Evolutionary conservation across 2,329 filamentous ascomycete species (phyloP), one percentile per base, ranked within the genome.

Genomic region (Lachnum nothofagi): DNA sequence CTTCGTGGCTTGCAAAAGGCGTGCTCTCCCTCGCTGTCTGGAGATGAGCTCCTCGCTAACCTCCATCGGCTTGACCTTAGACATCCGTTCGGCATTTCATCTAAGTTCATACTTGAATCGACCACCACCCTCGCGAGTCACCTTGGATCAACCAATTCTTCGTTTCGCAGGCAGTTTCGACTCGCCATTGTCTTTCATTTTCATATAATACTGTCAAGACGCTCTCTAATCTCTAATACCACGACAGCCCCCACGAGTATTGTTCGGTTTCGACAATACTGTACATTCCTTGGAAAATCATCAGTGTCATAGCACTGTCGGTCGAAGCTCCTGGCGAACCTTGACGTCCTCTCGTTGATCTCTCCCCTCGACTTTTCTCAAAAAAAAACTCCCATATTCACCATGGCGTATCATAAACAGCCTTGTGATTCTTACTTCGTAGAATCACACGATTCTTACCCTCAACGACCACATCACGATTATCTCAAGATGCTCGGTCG

Each of bases 401-500:
- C 52, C 44, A 67, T 66, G 60, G 57, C 59, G 25, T 60, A 59
- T 51, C 54, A 53, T 16, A 51, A 47, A 66, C 80, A 82, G 59
- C 78, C 79, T 47, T 86, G 83, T 66, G 82, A 85, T 56, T 82
- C 77, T 49, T 86, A 77, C 69, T 86, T 86, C 61, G 79, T 85
- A 47, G 83, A 86, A 60, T 75, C 74, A 54, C 76, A 78, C 43
- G 74, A 65, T 44, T 56, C 58, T 12, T 63, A 62, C 46, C 55
- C 59, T 27, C 54, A 58, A 24, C 54, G 49, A 39, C 56, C 59
- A 34, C 75, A 83, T 52, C 82, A 85, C 64, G 86, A 93, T 62
- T 83, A 88, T 53, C 81, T 85, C 60, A 88, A 85, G 69, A 80
- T 88, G 64, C 74, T 93, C 61, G 85, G 87, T 52, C 83, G 86